Evolutionary conservation across 225 moss, liverwort and hornwort genomes (phyloP).

Genomic region (Polytrichum commune): DNA sequence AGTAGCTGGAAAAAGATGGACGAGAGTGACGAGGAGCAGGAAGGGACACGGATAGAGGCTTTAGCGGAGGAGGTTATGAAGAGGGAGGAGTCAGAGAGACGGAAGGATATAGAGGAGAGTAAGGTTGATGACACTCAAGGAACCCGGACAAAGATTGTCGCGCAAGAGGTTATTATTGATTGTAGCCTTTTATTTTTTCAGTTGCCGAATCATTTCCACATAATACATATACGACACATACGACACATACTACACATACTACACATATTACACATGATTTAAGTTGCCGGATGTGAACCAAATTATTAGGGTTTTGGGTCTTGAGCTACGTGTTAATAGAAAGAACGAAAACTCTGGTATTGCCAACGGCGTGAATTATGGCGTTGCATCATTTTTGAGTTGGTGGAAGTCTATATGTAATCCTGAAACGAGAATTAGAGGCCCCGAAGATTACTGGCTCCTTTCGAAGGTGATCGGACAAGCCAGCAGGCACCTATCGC

Average conservation of each 20-base stretch:
- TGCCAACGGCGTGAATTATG: neutral
- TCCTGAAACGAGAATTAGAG: no score
- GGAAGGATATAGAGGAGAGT: constrained; percentile 31
- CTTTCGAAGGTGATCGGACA: no score
- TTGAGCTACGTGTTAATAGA: neutral
- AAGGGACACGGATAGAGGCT: constrained; percentile 31
- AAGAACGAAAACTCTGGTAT: neutral
- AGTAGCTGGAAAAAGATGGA: constrained; percentile 10
- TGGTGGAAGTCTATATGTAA: no score
- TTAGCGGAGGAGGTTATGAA: constrained; percentile 41
- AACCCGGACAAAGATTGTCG: constrained; percentile 41
- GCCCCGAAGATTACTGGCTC: no score
- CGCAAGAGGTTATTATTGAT: constrained; percentile 35
- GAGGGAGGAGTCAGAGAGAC: constrained; percentile 22
- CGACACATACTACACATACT: neutral
- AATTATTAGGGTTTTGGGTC: neutral
- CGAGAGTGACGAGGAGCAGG: constrained; percentile 15
- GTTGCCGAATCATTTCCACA: neutral
- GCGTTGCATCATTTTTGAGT: no score
- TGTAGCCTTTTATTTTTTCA: neutral
- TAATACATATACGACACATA: neutral
- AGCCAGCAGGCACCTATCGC: no score
- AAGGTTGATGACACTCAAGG: constrained; percentile 22
- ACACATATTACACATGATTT: neutral
- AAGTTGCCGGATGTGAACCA: neutral